Base-by-base conservation (phyloP, 768 basidiomycete genomes). In the Lyophyllum shimeji region DNA sequence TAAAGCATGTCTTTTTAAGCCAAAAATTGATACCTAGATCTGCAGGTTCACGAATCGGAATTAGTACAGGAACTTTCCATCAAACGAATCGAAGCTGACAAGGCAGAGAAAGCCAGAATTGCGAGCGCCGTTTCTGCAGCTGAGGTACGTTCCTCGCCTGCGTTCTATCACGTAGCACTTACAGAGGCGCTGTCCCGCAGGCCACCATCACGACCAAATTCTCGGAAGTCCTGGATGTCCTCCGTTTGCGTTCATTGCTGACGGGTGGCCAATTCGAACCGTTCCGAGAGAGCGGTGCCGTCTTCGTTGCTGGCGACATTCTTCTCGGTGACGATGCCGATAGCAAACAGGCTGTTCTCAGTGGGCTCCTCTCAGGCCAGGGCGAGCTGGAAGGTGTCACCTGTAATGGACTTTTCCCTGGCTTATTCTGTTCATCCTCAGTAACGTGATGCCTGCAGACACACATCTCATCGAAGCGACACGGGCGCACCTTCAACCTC, bases 11-110 rank as follows among this genome's bases (percentile, higher is more conserved):
- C 25, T 15, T 2, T 3, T 40, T 51, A 31, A 33, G 51, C 33
- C 31, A 58, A 59, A 50, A 54, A 25, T 46, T 60, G n/a, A 24
- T 34, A 24, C 27, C 11, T 27, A 23, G 23, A 49, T 33, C 18
- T 51, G 11, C 59, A 92, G 90, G 69, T 69, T 42, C 76, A 87
- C 60, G 90, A 93, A 71, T 73, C 80, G 1, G 89, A 89, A 58
- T 62, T 82, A 15, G 76, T 74, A 0, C 82, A 81, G 43, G 84
- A 89, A 60, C 63, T 83, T 23, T 74, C 81, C 12, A 63, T 67
- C 45, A 84, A 83, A 67, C 80, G 80, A 56, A 74, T 71, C 43
- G 85, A 88, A 62, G 74, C 74, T 21, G 85, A 86, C 52, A 81
- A 77, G 60, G 72, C 72, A 17, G 83, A 86, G 60, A 79, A 80